A percentile compares a stretch with the other conserved stretches of the same genome.
Evolutionary conservation across 1,139 yeast genomes (phyloP).

Genomic region (Zhuliangozyma parablackwelliae): DNA sequence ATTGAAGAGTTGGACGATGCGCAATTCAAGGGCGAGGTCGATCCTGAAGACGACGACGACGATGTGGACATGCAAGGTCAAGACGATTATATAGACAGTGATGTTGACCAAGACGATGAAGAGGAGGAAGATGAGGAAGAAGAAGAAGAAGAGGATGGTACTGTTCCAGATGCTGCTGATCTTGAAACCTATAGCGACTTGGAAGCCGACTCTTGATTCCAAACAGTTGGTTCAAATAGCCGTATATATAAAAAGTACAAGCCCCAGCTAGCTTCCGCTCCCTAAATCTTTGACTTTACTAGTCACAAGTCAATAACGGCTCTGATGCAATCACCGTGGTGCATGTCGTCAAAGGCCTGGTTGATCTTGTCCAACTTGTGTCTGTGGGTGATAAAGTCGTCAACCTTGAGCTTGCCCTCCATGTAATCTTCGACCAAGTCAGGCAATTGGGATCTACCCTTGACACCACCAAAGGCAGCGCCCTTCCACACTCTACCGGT

Average conservation of each 20-base stretch:
- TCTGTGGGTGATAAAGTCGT: constrained; percentile 91
- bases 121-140: constrained; percentile 15
- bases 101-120: constrained; percentile 18
- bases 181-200: constrained; percentile 22
- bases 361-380: constrained; percentile 75
- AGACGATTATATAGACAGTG: constrained; percentile 17
- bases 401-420: constrained; percentile 81
- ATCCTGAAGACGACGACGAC: constrained; percentile 8
- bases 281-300: constrained; percentile 5
- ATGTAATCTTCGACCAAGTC: constrained; percentile 83
- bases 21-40: constrained; percentile 21
- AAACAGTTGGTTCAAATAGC: neutral
- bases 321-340: constrained; percentile 88
- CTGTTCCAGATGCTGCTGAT: constrained; percentile 6
- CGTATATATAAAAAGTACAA: neutral
- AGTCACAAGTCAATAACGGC: constrained; percentile 63
- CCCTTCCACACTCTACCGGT: constrained; percentile 99
- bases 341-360: constrained; percentile 91
- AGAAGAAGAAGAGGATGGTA: constrained; percentile 19
- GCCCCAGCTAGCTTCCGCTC: neutral
- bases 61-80: constrained; percentile 16
- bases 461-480: constrained; percentile 97
- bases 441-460: constrained; percentile 95
- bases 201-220: constrained; percentile 17
- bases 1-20: constrained; percentile 42